A percentile compares a stretch with the other conserved stretches of the same genome.
phyloP scores from a whole-genome alignment of 2,329 filamentous ascomycete species.

The Aspergillus fijiensis region DNA sequence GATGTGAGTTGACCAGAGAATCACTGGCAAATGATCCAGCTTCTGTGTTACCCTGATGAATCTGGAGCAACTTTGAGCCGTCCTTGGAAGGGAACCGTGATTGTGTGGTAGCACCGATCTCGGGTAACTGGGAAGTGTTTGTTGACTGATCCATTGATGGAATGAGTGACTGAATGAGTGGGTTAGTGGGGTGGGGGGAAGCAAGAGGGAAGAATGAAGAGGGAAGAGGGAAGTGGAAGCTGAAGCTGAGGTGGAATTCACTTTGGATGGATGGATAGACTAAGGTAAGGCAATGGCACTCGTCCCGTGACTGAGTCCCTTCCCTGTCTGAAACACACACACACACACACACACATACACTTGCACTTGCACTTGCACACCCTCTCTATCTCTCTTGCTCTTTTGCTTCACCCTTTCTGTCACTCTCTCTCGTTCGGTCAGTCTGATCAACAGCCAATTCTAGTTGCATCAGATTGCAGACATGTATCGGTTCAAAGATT shows the following conservation, averaged over 20 bases:
- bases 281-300: not conserved
- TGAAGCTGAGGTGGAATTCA: not conserved
- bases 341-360: not conserved
- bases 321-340: not conserved
- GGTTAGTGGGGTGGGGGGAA: not conserved
- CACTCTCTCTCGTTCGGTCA: no score
- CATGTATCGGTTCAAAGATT: not conserved
- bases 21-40: constrained; percentile 6
- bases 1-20: constrained; percentile 1
- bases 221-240: not conserved
- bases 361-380: no score
- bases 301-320: not conserved
- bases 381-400: not conserved
- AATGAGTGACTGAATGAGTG: not conserved
- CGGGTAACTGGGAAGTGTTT: not conserved
- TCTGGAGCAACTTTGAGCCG: not conserved
- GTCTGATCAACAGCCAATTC: not conserved
- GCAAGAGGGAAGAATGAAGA: not conserved
- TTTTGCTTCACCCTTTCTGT: no score
- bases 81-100: not conserved
- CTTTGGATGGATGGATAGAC: not conserved
- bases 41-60: constrained; percentile 2
- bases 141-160: no score
- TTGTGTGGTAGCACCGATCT: not conserved
- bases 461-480: not conserved